These are phyloP conservation scores for Botrytis aclada DNA, from an alignment of 2,329 filamentous ascomycete genomes.

Conservation along the genomic window DNA sequence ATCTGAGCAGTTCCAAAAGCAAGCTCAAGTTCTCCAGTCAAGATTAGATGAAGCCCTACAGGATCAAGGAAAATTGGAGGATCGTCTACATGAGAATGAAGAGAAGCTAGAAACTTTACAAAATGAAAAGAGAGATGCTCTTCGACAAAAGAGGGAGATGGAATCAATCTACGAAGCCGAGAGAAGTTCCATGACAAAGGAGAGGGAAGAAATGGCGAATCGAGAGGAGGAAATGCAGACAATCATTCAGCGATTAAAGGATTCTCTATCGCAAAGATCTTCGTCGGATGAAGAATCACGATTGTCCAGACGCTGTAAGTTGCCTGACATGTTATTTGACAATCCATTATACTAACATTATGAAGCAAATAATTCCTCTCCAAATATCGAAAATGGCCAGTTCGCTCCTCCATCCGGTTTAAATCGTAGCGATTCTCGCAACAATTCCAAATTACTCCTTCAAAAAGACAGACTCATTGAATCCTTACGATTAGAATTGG, in stretches of 20 bases:
- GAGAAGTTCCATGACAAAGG: conserved; percentile 79
- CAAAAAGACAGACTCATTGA: conserved; percentile 98
- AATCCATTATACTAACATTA: conserved; percentile 23
- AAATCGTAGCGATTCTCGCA: conserved; percentile 83
- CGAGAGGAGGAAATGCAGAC: conserved; percentile 87
- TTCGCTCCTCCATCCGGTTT: conserved; percentile 85
- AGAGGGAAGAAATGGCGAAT: conserved; percentile 83
- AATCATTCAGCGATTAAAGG: conserved; percentile 88
- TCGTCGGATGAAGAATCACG: conserved; percentile 55
- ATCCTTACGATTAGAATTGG: conserved; percentile 83
- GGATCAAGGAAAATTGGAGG: conserved; percentile 84
- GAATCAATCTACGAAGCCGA: conserved; percentile 92
- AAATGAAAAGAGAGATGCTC: conserved; percentile 80
- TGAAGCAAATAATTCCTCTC: conserved; percentile 52
- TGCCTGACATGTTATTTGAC: not conserved
- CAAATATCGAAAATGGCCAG: conserved; percentile 68
- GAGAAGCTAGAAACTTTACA: conserved; percentile 76
- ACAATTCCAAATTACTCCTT: conserved; percentile 82
- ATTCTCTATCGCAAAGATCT: conserved; percentile 73
- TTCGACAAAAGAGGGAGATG: conserved; percentile 83
- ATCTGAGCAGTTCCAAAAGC: conserved; percentile 78
- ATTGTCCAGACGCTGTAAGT: conserved; percentile 57
- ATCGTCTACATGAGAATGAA: conserved; percentile 81
- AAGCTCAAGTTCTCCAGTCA: conserved; percentile 78
- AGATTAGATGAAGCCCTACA: conserved; percentile 79